Percentiles rank a stretch among this genome's conserved stretches.
Conservation (phyloP, 2,329 filamentous ascomycete species). For the Alternaria sp. region DNA sequence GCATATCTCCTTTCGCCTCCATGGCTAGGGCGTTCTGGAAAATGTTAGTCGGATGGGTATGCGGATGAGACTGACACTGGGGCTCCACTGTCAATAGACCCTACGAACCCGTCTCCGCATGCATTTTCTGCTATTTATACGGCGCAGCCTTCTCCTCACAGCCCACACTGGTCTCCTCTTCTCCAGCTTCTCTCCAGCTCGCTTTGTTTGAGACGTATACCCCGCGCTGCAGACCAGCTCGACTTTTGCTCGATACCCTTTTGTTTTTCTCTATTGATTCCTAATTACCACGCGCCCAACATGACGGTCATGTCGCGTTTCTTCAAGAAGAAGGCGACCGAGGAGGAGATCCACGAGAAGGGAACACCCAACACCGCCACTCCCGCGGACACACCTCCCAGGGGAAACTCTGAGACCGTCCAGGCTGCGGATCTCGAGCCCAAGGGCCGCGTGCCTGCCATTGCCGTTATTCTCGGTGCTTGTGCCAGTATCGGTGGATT, state of each 20-base stretch:
- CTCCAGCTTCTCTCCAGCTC: conserved; percentile 26
- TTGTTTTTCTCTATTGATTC: not conserved
- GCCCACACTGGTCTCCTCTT: conserved; percentile 25
- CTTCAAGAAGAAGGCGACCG: conserved; percentile 21
- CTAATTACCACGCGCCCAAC: conserved; percentile 5
- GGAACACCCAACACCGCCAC: conserved; percentile 33
- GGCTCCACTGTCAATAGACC: conserved; percentile 30
- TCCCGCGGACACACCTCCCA: conserved; percentile 33
- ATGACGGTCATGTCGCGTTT: conserved; percentile 29
- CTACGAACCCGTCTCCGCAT: conserved; percentile 23
- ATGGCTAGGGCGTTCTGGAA: conserved; percentile 18
- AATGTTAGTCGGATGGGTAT: conserved; percentile 18
- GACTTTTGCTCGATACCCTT: conserved; percentile 1
- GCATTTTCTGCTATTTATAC: conserved; percentile 25
- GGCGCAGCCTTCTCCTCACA: conserved; percentile 21
- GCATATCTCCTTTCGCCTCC: conserved; percentile 18
- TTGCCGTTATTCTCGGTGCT: conserved; percentile 40
- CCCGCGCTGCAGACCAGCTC: conserved; percentile 6
- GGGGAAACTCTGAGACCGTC: conserved; percentile 25
- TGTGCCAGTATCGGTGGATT: conserved; percentile 46
- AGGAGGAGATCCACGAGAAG: conserved; percentile 31
- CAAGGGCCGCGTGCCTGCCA: conserved; percentile 32
- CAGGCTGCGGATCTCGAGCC: conserved; percentile 18
- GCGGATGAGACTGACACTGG: conserved; percentile 23
- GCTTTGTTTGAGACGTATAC: conserved; percentile 10